Evolutionary conservation across 176 grass and related monocot species (phyloP).

Genomic region (Puccinellia tenuiflora): DNA sequence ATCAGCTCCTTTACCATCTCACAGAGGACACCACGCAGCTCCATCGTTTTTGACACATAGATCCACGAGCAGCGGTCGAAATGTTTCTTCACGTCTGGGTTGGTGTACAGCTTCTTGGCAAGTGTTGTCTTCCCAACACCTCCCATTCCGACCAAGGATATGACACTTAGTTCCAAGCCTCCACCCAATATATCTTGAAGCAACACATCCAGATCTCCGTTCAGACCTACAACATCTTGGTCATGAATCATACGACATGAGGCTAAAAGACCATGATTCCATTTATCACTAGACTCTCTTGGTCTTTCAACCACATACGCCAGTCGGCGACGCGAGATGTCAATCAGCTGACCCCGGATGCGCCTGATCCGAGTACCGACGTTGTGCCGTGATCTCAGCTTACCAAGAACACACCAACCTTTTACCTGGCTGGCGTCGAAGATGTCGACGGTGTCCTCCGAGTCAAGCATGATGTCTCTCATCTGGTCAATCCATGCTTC

Average conservation of each 20-base stretch:
- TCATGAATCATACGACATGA: slow-evolving; percentile 33
- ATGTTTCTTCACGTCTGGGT: slow-evolving; percentile 25
- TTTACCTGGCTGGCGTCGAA: slow-evolving; percentile 12
- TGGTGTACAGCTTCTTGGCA: slow-evolving; percentile 40
- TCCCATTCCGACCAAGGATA: slow-evolving; percentile 40
- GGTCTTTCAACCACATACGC: slow-evolving; percentile 1
- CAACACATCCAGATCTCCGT: slow-evolving; percentile 1
- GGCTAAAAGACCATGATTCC: slow-evolving; percentile 3
- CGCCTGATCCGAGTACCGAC: slow-evolving; percentile 16
- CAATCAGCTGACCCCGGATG: slow-evolving; percentile 4
- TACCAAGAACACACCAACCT: neutral
- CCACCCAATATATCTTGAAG: neutral
- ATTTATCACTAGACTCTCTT: neutral
- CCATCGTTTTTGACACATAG: slow-evolving; percentile 21
- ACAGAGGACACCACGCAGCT: neutral
- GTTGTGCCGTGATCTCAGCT: neutral
- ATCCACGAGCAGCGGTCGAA: slow-evolving; percentile 27
- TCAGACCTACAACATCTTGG: slow-evolving; percentile 25
- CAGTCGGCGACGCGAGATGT: slow-evolving; percentile 3
- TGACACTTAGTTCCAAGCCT: neutral
- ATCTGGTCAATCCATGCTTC: slow-evolving; percentile 39
- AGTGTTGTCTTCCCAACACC: slow-evolving; percentile 45
- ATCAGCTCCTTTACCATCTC: slow-evolving; percentile 30
- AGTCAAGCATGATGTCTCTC: slow-evolving; percentile 9
- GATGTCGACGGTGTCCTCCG: slow-evolving; percentile 4